Conservation (phyloP, 2,329 filamentous ascomycete species). For the Pochonia chlamydosporia region DNA sequence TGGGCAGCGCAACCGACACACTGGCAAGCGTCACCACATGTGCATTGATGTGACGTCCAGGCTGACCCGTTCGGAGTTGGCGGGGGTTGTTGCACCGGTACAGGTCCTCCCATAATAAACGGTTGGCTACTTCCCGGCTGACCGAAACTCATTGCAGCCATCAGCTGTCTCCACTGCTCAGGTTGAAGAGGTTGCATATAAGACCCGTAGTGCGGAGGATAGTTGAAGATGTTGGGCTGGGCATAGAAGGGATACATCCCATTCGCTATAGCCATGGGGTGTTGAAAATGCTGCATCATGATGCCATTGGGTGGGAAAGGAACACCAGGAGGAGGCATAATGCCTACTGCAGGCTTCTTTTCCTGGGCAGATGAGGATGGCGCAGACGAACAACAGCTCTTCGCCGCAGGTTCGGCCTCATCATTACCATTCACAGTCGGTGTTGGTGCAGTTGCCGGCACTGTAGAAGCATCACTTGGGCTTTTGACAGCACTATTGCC, state of each 20-base stretch:
- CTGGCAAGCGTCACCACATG: slow-evolving; percentile 60
- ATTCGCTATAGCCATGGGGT: slow-evolving; percentile 29
- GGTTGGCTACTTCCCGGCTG: slow-evolving; percentile 3
- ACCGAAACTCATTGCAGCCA: slow-evolving; percentile 27
- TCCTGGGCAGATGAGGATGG: slow-evolving; percentile 14
- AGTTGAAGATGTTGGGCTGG: slow-evolving; percentile 43
- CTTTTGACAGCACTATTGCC: slow-evolving; percentile 7
- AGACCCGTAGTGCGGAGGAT: slow-evolving; percentile 49
- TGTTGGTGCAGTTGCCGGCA: slow-evolving; percentile 10
- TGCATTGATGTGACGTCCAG: slow-evolving; percentile 42
- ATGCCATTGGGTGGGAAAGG: slow-evolving; percentile 18
- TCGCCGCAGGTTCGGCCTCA: slow-evolving; percentile 12
- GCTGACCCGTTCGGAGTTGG: slow-evolving; percentile 13
- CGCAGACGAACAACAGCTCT: slow-evolving; percentile 24
- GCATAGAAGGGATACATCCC: slow-evolving; percentile 35
- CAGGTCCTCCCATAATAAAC: slow-evolving; percentile 18
- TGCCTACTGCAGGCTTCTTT: slow-evolving; percentile 13
- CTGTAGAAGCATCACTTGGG: background rate
- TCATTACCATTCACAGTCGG: slow-evolving; percentile 12
- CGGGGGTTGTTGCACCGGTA: slow-evolving; percentile 14
- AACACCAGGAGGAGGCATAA: slow-evolving; percentile 13
- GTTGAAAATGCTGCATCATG: slow-evolving; percentile 31
- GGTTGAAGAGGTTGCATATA: slow-evolving; percentile 49
- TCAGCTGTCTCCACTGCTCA: slow-evolving; percentile 45
- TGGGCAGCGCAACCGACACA: slow-evolving; percentile 65